Evolutionary conservation across 2,329 filamentous ascomycete genomes (phyloP), one percentile per base, ranked within the genome.

Genomic region (Aureobasidium musti): DNA sequence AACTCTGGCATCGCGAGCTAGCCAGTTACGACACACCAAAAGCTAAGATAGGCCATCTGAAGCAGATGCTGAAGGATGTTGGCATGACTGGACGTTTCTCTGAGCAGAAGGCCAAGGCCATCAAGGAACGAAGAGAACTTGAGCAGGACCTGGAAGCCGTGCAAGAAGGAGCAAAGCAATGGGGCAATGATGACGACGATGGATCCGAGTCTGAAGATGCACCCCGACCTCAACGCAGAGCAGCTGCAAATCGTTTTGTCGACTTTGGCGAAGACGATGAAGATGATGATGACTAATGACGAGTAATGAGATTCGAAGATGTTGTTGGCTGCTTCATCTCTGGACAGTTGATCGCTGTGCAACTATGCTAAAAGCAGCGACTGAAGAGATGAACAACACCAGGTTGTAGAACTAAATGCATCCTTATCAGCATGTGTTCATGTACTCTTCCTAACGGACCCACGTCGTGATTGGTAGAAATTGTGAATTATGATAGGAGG

Each of bases 331-430:
- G 45, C 37, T 37, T 52, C 59, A 57, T 52, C 67, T 43, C 21
- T 70, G 66, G 19, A 78, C 78, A 68, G 82, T 83, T 84, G 97
- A 90, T 71, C 90, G 89, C 75, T 99, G 95, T 33, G 94, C 95
- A 68, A 95, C 88, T 68, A 99, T 81, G 76, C 94, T 96, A 81
- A 98, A 97, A 68, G 97, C 87, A 8, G 94, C 92, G 28, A 99
- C 91, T 0, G 95, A 97, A 28, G 93, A 95, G 83, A 99, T 94
- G 81, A 98, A 99, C 2, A 98, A 82, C 0, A 97, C 92, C 0
- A 96, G 87, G 74, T 99, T 98, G 80, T 99, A 99, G 78, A 99
- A 99, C 95, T 97, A 73, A 8, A 66, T 57, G 63, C 14, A 60
- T 63, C 14, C 35, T 23, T 26, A 17, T 63, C 28, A 63, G 59